A percentile compares a stretch with the other conserved stretches of the same genome.
These are phyloP conservation scores for Termitomyces eurrhizus DNA, from an alignment of 768 basidiomycete genomes.

Conservation along the genomic window DNA sequence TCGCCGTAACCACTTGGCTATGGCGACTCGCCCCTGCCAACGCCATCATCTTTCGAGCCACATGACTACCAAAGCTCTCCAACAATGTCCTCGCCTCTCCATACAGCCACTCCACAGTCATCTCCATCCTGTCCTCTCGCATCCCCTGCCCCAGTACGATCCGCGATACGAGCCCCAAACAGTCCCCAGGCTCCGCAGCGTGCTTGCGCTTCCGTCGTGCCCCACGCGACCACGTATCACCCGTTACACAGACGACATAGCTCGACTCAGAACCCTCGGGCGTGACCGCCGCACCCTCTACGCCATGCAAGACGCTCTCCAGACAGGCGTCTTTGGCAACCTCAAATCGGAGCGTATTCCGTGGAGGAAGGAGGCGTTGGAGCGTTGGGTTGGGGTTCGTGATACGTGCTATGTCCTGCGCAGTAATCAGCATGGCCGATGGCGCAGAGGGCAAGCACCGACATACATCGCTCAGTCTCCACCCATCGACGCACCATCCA, in stretches of 20 bases:
- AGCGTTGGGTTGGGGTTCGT: conserved; percentile 36
- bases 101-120: conserved; percentile 60
- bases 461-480: conserved; percentile 76
- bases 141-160: conserved; percentile 5
- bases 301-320: neutral
- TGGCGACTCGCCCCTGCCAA: conserved; percentile 13
- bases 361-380: conserved; percentile 50
- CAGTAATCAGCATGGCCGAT: neutral
- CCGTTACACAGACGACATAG: conserved; percentile 24
- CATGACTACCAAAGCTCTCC: conserved; percentile 67
- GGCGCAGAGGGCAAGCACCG: neutral
- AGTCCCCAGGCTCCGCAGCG: neutral
- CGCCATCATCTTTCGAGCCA: conserved; percentile 43
- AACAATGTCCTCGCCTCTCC: conserved; percentile 56
- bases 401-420: conserved; percentile 31
- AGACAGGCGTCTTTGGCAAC: conserved; percentile 28
- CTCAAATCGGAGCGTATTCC: conserved; percentile 50
- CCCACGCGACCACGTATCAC: conserved; percentile 68
- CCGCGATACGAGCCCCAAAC: conserved; percentile 13
- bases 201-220: conserved; percentile 48
- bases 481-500: conserved; percentile 73
- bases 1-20: conserved; percentile 80
- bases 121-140: neutral
- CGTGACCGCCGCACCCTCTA: conserved; percentile 6
- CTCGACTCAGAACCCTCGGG: neutral